phyloP scores from a whole-genome alignment of 169 alveolate genomes.

The Eimeria maxima region DNA sequence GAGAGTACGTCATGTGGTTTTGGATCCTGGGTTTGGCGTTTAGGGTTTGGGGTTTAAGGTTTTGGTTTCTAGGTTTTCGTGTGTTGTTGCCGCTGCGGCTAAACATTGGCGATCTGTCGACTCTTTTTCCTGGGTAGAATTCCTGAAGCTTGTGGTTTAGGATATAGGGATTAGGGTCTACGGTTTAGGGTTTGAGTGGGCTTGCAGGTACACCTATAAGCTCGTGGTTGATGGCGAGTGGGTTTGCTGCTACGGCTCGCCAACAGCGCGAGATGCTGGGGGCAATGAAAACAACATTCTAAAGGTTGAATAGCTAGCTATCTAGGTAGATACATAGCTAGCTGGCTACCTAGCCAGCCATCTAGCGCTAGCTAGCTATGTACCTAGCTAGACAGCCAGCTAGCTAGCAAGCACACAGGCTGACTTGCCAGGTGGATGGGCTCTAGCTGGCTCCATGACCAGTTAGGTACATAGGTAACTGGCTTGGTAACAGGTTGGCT shows the following conservation, averaged over 20 bases:
- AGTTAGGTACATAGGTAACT: too few relatives aligned
- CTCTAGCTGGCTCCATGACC: too few relatives aligned
- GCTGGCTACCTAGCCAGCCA: background rate
- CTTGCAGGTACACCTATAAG: slow-evolving; percentile 86
- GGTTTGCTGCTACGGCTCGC: slow-evolving; percentile 91
- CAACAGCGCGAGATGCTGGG: slow-evolving; percentile 88
- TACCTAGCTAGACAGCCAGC: too few relatives aligned
- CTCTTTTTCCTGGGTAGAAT: background rate
- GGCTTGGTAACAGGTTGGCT: too few relatives aligned
- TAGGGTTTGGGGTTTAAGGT: slow-evolving; percentile 33
- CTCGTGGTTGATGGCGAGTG: slow-evolving; percentile 94
- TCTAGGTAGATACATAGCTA: slow-evolving; percentile 21
- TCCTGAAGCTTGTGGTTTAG: background rate
- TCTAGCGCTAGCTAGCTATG: background rate
- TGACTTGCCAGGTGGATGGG: too few relatives aligned
- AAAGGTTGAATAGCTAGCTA: slow-evolving; percentile 43
- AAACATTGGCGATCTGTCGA: background rate
- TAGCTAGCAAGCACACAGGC: too few relatives aligned
- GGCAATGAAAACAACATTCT: slow-evolving; percentile 93
- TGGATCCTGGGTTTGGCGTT: background rate
- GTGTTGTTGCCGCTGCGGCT: background rate
- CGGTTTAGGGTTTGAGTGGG: background rate
- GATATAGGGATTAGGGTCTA: background rate
- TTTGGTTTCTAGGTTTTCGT: background rate
- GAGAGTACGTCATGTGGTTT: slow-evolving; percentile 83